Conservation (phyloP, 495 filamentous ascomycete genomes). For the Trichoderma erinaceum region DNA sequence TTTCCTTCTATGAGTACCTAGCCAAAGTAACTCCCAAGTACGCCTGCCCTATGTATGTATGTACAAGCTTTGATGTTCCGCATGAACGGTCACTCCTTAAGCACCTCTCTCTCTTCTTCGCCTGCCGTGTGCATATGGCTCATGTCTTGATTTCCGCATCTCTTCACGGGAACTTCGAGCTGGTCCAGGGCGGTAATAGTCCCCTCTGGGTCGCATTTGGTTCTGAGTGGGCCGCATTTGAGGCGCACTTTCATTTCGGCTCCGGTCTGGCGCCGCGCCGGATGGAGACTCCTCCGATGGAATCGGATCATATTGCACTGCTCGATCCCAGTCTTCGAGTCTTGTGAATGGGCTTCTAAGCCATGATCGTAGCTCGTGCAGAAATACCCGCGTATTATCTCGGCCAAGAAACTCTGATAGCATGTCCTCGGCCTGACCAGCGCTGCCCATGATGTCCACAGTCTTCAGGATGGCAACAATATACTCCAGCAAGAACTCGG, state of each 20-base stretch:
- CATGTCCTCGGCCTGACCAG: conserved; percentile 81
- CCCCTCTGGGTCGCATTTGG: neutral
- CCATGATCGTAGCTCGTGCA: conserved; percentile 80
- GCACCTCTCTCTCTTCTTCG: neutral
- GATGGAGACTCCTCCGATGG: neutral
- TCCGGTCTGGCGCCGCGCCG: no score
- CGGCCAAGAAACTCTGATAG: conserved; percentile 79
- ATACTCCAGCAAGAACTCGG: conserved; percentile 87
- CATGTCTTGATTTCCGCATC: neutral
- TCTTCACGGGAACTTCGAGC: neutral
- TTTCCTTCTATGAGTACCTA: neutral
- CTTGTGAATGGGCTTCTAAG: conserved; percentile 67
- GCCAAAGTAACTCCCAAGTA: neutral
- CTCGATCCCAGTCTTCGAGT: conserved; percentile 71
- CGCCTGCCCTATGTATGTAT: neutral
- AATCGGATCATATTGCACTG: conserved; percentile 59
- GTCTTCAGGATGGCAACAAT: conserved; percentile 83
- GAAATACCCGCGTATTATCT: conserved; percentile 68
- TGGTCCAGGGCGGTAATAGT: neutral
- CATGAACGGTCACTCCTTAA: neutral
- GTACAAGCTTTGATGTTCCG: neutral
- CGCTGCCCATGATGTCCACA: conserved; percentile 79
- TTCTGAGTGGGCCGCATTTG: neutral
- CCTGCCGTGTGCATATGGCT: conserved; percentile 12
- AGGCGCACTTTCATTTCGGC: conserved; percentile 1